These are phyloP conservation scores for Microbotryum silenes-acaulis DNA, from an alignment of 1,284 basidiomycete genomes.

Conservation along the genomic window DNA sequence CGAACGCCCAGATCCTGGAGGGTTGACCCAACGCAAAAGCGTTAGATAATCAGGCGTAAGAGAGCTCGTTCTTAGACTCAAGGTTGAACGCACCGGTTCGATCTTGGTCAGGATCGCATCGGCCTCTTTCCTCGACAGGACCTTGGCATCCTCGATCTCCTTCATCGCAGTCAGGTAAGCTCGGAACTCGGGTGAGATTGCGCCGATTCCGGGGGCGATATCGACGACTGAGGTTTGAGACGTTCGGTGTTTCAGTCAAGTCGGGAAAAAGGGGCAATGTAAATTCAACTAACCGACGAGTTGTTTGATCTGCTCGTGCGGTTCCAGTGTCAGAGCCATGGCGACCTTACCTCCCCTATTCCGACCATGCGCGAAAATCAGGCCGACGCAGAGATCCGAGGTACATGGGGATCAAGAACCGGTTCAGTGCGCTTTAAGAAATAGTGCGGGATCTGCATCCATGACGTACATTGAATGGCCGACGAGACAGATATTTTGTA, in stretches of 20 bases:
- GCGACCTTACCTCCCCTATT: slow-evolving; percentile 78
- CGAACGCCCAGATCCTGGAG: slow-evolving; percentile 58
- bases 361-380: too few species aligned
- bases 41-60: not conserved
- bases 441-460: not conserved
- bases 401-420: too few species aligned
- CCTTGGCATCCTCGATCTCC: slow-evolving; percentile 52
- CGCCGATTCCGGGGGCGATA: slow-evolving; percentile 61
- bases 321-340: slow-evolving; percentile 63
- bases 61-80: not conserved
- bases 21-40: not conserved
- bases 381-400: too few species aligned
- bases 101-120: slow-evolving; percentile 54
- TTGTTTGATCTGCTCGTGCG: slow-evolving; percentile 46
- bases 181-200: slow-evolving; percentile 57
- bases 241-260: not conserved
- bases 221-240: slow-evolving; percentile 50
- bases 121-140: slow-evolving; percentile 58
- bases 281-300: slow-evolving; percentile 47
- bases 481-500: slow-evolving; percentile 56
- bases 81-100: slow-evolving; percentile 49
- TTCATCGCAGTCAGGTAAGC: slow-evolving; percentile 63
- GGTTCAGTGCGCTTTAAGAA: too few species aligned
- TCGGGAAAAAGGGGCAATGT: not conserved
- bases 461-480: slow-evolving; percentile 72